phyloP scores from a whole-genome alignment of 345 rosid species.

The Geranium rotundifolium region DNA sequence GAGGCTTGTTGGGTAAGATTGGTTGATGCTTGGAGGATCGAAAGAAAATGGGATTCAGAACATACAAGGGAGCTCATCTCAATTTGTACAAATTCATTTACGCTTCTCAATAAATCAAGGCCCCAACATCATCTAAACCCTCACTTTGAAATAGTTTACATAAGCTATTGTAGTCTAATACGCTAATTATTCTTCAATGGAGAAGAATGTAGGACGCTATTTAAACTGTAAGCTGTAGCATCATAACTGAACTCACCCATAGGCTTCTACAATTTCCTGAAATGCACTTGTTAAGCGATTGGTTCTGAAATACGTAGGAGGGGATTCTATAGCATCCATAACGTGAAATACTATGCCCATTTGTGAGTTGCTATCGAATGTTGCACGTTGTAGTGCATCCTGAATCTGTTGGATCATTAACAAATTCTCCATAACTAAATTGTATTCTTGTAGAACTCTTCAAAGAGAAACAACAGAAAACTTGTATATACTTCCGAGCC shows the following conservation, averaged over 20 bases:
- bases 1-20: no score
- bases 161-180: not conserved
- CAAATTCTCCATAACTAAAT: not conserved
- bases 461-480: not conserved
- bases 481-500: not conserved
- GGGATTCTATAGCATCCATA: conserved; percentile 78
- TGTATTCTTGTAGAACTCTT: not conserved
- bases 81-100: no score
- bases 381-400: conserved; percentile 84
- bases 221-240: not conserved
- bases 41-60: no score
- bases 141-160: not conserved
- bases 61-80: no score
- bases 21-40: no score
- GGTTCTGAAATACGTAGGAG: conserved; percentile 92
- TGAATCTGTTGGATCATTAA: conserved; percentile 56
- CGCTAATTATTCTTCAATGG: not conserved
- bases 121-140: not conserved
- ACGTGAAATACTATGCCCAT: conserved; percentile 87
- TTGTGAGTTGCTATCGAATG: conserved; percentile 85
- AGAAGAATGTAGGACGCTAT: conserved; percentile 3
- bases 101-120: not conserved
- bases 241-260: conserved; percentile 55
- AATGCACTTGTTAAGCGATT: conserved; percentile 75
- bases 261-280: conserved; percentile 97